Evolutionary conservation across 805 yeast genomes (phyloP).

Genomic region (Lachancea nothofagi): DNA sequence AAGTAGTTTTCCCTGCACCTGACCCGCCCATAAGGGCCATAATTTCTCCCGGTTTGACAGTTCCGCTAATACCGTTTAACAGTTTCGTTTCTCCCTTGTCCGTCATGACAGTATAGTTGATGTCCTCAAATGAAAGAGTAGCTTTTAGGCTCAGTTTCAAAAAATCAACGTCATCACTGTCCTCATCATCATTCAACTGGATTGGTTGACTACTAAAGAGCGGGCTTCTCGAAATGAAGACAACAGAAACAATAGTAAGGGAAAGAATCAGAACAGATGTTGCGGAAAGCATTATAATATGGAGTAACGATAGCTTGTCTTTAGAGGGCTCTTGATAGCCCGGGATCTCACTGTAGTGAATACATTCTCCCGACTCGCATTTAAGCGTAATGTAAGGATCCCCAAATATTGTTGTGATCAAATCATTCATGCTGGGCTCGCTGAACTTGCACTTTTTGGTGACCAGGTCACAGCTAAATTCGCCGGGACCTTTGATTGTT

Average conservation of each 20-base stretch:
- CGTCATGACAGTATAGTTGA: conserved; percentile 43
- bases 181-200: conserved; percentile 24
- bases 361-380: conserved; percentile 85
- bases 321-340: conserved; percentile 67
- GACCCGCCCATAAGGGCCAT: conserved; percentile 98
- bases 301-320: conserved; percentile 45
- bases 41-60: conserved; percentile 81
- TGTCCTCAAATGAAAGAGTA: conserved; percentile 66
- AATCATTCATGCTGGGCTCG: conserved; percentile 93
- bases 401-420: conserved; percentile 89
- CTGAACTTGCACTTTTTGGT: conserved; percentile 67
- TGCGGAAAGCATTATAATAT: conserved; percentile 37
- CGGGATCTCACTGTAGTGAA: conserved; percentile 89
- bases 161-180: conserved; percentile 24
- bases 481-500: conserved; percentile 90
- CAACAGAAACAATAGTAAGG: conserved; percentile 29
- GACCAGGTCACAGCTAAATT: conserved; percentile 69
- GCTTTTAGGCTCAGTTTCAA: conserved; percentile 59
- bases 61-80: conserved; percentile 61
- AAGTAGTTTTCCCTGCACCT: conserved; percentile 96
- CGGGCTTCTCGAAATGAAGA: conserved; percentile 56
- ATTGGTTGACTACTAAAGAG: conserved; percentile 40
- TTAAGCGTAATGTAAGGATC: conserved; percentile 79
- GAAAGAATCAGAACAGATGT: conserved; percentile 38
- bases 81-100: conserved; percentile 35